Conservation (phyloP, 306 rosid genomes). For the Sesbania bispinosa region DNA sequence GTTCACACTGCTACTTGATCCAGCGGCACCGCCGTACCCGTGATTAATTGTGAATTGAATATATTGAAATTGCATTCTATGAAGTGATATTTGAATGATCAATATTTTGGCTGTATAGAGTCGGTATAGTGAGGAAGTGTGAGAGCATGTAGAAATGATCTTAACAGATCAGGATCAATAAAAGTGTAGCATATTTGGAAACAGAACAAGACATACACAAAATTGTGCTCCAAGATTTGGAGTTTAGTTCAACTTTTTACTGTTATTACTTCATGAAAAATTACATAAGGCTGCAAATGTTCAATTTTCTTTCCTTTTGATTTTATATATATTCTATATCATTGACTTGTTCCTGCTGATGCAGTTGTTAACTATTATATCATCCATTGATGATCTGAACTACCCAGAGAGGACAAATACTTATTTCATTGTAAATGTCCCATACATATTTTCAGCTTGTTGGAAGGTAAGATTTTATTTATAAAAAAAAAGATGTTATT, state of each 20-base stretch:
- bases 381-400: conserved; percentile 89
- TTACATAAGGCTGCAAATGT: background rate
- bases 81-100: background rate
- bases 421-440: conserved; percentile 80
- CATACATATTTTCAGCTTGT: conserved; percentile 90
- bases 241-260: background rate
- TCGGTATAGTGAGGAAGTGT: background rate
- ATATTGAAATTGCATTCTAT: background rate
- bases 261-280: background rate
- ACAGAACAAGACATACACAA: background rate
- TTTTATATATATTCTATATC: background rate
- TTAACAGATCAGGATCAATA: background rate
- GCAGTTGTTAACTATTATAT: conserved; percentile 79
- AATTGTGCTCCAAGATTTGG: background rate
- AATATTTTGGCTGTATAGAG: background rate
- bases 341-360: conserved; percentile 27
- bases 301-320: background rate
- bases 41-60: conserved; percentile 16
- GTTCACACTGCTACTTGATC: conserved; percentile 5
- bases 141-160: conserved; percentile 8
- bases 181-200: background rate
- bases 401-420: conserved; percentile 92
- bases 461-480: conserved; percentile 70
- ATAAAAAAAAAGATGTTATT: background rate
- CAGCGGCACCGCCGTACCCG: background rate